phyloP scores from a whole-genome alignment of 495 filamentous ascomycete species.

The Penicillium taxi region DNA sequence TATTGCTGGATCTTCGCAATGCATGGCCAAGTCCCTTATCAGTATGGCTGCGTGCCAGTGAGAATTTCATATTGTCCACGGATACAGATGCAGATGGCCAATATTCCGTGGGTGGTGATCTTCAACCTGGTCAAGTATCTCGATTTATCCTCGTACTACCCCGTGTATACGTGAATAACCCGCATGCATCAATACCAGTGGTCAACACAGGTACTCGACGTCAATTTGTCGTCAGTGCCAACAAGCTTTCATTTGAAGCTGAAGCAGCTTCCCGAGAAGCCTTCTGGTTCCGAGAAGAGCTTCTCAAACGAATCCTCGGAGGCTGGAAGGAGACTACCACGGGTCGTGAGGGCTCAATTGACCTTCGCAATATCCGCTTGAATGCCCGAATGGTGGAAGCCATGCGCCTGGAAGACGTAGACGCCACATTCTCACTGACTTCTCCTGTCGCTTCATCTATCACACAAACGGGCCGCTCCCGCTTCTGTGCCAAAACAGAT shows the following conservation, averaged over 20 bases:
- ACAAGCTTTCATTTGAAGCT: constrained; percentile 66
- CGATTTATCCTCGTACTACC: constrained; percentile 70
- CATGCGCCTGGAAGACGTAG: constrained; percentile 71
- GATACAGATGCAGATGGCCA: constrained; percentile 14
- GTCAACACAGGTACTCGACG: constrained; percentile 64
- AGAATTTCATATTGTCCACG: constrained; percentile 17
- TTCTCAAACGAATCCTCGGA: constrained; percentile 63
- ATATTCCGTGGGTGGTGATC: constrained; percentile 48
- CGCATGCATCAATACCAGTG: constrained; percentile 68
- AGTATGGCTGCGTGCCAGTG: constrained; percentile 46
- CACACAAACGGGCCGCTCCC: constrained; percentile 36
- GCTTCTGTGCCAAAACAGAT: constrained; percentile 56
- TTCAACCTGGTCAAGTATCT: constrained; percentile 71
- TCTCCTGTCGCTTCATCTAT: constrained; percentile 21
- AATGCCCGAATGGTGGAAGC: constrained; percentile 75
- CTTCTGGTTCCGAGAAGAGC: constrained; percentile 86
- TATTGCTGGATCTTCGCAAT: constrained; percentile 80
- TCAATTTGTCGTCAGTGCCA: constrained; percentile 82
- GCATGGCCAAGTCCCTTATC: constrained; percentile 72
- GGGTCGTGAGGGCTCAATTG: constrained; percentile 57
- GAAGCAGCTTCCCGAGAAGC: constrained; percentile 73
- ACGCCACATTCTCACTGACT: constrained; percentile 53
- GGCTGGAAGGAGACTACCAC: constrained; percentile 60
- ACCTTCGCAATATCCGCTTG: constrained; percentile 65
- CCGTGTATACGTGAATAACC: constrained; percentile 67